Conservation (phyloP, 2,329 filamentous ascomycete species). For the Talaromyces sp. region DNA sequence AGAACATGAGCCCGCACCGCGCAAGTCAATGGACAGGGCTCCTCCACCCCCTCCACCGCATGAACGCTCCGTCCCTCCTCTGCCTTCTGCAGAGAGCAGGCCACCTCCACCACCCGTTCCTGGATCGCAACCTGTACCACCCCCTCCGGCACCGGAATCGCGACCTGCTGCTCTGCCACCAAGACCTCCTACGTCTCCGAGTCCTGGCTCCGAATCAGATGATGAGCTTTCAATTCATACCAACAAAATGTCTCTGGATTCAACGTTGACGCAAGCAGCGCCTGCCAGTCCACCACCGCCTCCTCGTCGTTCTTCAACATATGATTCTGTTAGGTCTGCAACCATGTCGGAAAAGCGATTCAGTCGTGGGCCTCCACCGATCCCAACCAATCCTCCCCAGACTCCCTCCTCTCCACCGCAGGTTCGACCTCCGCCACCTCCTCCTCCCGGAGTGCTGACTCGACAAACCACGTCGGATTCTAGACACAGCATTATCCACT, state of each 20-base stretch:
- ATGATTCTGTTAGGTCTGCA: constrained; percentile 32
- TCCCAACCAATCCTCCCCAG: constrained; percentile 39
- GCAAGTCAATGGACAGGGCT: constrained; percentile 41
- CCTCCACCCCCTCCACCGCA: constrained; percentile 49
- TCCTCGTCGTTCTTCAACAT: constrained; percentile 36
- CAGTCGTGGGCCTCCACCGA: constrained; percentile 44
- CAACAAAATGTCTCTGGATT: constrained; percentile 44
- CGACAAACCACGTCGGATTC: constrained; percentile 60
- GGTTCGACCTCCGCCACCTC: constrained; percentile 64
- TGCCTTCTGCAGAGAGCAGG: constrained; percentile 41
- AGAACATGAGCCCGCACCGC: constrained; percentile 32
- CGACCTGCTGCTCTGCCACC: constrained; percentile 46
- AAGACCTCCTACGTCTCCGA: constrained; percentile 60
- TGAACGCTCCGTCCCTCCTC: constrained; percentile 47
- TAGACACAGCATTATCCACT: constrained; percentile 29
- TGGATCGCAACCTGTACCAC: constrained; percentile 33
- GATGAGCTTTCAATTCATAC: constrained; percentile 69
- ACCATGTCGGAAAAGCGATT: constrained; percentile 39
- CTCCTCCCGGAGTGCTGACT: constrained; percentile 51
- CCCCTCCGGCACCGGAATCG: constrained; percentile 44
- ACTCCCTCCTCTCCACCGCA: constrained; percentile 44
- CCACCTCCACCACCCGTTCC: constrained; percentile 38
- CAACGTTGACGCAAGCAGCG: constrained; percentile 40
- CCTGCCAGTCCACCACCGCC: constrained; percentile 28
- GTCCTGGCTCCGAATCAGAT: constrained; percentile 79